Percentiles rank a stretch among this genome's conserved stretches.
phyloP scores from a whole-genome alignment of 495 filamentous ascomycete species.

The Talaromyces borbonicus region DNA sequence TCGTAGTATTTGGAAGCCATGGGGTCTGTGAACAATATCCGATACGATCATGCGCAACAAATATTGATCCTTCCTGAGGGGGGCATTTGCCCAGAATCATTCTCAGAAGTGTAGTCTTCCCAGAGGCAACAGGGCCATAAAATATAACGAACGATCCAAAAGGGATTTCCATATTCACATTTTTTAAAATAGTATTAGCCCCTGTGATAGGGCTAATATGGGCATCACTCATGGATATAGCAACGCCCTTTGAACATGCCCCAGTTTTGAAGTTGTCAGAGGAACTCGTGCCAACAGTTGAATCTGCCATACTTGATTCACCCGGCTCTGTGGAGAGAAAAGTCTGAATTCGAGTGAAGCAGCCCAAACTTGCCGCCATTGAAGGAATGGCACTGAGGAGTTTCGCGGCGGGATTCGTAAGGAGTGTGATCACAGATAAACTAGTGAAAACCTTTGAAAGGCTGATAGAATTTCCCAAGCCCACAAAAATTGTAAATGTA shows the following conservation, averaged over 20 bases:
- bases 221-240: constrained; percentile 30
- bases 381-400: constrained; percentile 46
- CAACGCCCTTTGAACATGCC: constrained; percentile 4
- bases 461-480: constrained; percentile 30
- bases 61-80: constrained; percentile 26
- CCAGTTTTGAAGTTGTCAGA: background rate
- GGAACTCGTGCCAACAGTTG: background rate
- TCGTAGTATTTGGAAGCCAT: constrained; percentile 48
- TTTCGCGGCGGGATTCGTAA: constrained; percentile 42
- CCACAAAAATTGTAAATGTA: constrained; percentile 39
- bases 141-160: constrained; percentile 22
- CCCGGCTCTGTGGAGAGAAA: constrained; percentile 37
- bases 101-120: constrained; percentile 20
- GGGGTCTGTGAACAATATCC: constrained; percentile 44
- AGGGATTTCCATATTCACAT: constrained; percentile 29
- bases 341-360: constrained; percentile 49
- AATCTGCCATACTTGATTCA: background rate
- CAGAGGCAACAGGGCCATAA: constrained; percentile 17
- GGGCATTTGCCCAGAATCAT: constrained; percentile 23
- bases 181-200: constrained; percentile 31
- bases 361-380: constrained; percentile 44
- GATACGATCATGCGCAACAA: constrained; percentile 24
- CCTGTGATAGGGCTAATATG: constrained; percentile 41
- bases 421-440: constrained; percentile 48
- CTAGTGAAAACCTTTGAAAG: constrained; percentile 47